phyloP scores from a whole-genome alignment of 192 early-diverging fungal species.

The Backusella macrospora region DNA sequence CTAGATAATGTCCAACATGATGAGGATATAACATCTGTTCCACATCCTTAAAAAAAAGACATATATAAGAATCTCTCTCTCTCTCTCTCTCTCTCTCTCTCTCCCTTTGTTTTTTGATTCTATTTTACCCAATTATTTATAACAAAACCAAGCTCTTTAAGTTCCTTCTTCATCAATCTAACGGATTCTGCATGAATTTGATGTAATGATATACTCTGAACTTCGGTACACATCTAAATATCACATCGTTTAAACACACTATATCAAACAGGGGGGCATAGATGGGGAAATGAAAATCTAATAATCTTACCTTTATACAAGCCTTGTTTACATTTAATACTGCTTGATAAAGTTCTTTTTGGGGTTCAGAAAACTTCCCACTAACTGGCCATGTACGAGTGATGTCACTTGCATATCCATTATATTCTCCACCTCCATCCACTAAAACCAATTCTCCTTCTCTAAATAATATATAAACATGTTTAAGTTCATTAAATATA shows the following conservation, averaged over 20 bases:
- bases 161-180: constrained; percentile 68
- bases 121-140: constrained; percentile 52
- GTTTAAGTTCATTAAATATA: too few relatives aligned
- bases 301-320: constrained; percentile 71
- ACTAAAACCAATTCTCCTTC: constrained; percentile 86
- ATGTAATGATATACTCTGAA: constrained; percentile 68
- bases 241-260: neutral
- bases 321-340: constrained; percentile 84
- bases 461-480: constrained; percentile 32
- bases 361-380: constrained; percentile 81
- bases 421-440: constrained; percentile 90
- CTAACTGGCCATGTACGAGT: constrained; percentile 93
- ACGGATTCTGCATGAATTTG: constrained; percentile 81
- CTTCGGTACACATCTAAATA: constrained; percentile 58
- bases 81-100: neutral
- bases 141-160: constrained; percentile 70
- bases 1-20: constrained; percentile 93
- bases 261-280: neutral
- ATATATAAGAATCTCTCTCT: neutral
- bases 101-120: neutral
- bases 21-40: constrained; percentile 86
- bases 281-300: neutral
- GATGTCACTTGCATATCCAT: constrained; percentile 89
- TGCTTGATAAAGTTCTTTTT: constrained; percentile 82
- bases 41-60: constrained; percentile 59